Percentiles rank a stretch among this genome's conserved stretches.
These are phyloP conservation scores for Smallanthus sonchifolius DNA, from an alignment of 129 eudicot genomes.

Conservation along the genomic window DNA sequence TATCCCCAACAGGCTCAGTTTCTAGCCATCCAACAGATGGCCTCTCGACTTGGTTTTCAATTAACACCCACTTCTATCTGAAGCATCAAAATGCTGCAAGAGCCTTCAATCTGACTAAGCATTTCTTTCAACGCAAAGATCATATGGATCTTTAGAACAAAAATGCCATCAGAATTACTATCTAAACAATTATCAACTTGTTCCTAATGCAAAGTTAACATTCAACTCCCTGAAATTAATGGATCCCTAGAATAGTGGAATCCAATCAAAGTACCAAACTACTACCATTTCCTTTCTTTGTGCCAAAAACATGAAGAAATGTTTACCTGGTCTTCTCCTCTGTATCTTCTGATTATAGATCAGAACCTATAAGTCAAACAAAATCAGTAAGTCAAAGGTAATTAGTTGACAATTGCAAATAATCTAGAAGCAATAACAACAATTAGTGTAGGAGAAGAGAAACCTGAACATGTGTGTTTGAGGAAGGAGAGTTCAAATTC, in stretches of 20 bases:
- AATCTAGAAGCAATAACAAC: not conserved
- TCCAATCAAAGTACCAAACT: not conserved
- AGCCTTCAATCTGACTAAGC: not conserved
- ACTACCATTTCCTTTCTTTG: not conserved
- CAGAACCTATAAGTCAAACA: not conserved
- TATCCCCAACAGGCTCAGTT: no score
- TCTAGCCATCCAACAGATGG: no score
- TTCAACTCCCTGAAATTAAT: not conserved
- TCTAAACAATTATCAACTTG: no score
- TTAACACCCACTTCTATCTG: not conserved
- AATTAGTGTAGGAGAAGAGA: not conserved
- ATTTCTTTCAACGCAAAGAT: not conserved
- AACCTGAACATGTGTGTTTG: not conserved
- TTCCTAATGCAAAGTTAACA: not conserved
- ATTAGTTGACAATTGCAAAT: not conserved
- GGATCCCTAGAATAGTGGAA: not conserved
- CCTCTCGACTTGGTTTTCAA: not conserved
- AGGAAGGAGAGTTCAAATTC: not conserved
- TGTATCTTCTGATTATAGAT: not conserved
- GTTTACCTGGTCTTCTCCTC: not conserved
- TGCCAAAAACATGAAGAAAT: not conserved
- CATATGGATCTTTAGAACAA: not conserved
- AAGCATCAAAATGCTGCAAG: not conserved
- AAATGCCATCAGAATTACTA: not conserved
- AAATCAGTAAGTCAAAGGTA: not conserved